Conservation (phyloP, 441 rosid species). For the Euphorbia corollata region DNA sequence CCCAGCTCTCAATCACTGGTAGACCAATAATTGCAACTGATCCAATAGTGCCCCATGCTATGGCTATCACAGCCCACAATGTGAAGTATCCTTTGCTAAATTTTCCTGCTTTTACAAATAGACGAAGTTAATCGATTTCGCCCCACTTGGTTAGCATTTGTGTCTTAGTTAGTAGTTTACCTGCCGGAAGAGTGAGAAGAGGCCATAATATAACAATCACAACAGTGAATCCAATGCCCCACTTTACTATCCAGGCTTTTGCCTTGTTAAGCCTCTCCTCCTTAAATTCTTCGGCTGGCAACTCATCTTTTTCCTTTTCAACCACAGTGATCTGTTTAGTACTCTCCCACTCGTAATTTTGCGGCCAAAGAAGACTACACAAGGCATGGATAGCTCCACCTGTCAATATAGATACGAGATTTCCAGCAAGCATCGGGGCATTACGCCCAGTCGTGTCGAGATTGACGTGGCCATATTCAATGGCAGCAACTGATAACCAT, state of each 20-base stretch:
- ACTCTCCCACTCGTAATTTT: constrained; percentile 72
- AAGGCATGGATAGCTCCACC: constrained; percentile 74
- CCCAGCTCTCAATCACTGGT: constrained; percentile 80
- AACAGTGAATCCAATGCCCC: constrained; percentile 71
- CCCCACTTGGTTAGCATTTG: not conserved
- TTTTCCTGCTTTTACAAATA: constrained; percentile 32
- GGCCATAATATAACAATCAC: constrained; percentile 77
- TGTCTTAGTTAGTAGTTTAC: constrained; percentile 27
- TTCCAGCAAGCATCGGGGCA: constrained; percentile 87
- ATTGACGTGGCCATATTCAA: constrained; percentile 59
- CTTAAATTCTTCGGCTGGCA: constrained; percentile 57
- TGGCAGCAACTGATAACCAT: constrained; percentile 57
- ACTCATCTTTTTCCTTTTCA: constrained; percentile 45
- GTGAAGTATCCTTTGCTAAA: constrained; percentile 73
- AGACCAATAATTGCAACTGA: constrained; percentile 54
- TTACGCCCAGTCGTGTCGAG: constrained; percentile 72
- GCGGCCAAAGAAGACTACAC: constrained; percentile 60
- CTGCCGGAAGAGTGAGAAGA: constrained; percentile 64
- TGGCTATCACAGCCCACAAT: constrained; percentile 76
- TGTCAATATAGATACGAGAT: constrained; percentile 62
- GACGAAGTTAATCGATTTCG: not conserved
- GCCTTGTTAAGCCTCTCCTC: constrained; percentile 71
- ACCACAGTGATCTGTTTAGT: constrained; percentile 75
- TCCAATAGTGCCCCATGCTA: constrained; percentile 84
- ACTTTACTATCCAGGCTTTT: constrained; percentile 70